These are phyloP conservation scores for Paramyrothecium roridum DNA, from an alignment of 2,329 filamentous ascomycete genomes.

Conservation along the genomic window DNA sequence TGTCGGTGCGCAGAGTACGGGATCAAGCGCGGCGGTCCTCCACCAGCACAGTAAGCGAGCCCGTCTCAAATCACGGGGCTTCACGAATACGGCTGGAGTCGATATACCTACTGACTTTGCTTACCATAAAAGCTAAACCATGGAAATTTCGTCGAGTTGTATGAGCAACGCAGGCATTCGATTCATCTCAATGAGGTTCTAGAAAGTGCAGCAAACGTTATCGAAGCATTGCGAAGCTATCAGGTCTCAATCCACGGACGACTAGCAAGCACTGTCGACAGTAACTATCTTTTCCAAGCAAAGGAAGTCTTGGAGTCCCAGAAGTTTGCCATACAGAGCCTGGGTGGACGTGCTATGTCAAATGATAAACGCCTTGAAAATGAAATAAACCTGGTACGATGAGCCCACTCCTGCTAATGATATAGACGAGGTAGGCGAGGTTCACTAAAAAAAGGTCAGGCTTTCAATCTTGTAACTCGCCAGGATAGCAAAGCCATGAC, in stretches of 20 bases:
- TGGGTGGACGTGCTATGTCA: background rate
- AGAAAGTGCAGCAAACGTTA: background rate
- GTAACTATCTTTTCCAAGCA: background rate
- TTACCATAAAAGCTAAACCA: background rate
- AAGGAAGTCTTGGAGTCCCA: background rate
- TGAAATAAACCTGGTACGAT: background rate
- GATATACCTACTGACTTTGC: background rate
- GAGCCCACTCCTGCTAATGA: background rate
- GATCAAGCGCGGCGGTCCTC: background rate
- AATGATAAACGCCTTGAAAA: background rate
- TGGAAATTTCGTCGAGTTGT: background rate
- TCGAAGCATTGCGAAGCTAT: background rate
- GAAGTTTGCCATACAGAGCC: background rate
- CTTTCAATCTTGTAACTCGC: background rate
- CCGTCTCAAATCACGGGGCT: background rate
- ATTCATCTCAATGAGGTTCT: background rate
- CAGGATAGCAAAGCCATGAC: background rate
- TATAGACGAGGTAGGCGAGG: background rate
- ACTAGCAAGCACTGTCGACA: background rate
- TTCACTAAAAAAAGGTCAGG: background rate
- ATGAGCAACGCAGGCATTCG: background rate
- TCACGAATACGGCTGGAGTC: background rate
- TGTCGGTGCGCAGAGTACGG: background rate
- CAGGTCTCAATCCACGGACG: background rate
- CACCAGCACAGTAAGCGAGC: background rate